Conservation (phyloP, 352 stramenopile species). For the Phytophthora multivora region DNA sequence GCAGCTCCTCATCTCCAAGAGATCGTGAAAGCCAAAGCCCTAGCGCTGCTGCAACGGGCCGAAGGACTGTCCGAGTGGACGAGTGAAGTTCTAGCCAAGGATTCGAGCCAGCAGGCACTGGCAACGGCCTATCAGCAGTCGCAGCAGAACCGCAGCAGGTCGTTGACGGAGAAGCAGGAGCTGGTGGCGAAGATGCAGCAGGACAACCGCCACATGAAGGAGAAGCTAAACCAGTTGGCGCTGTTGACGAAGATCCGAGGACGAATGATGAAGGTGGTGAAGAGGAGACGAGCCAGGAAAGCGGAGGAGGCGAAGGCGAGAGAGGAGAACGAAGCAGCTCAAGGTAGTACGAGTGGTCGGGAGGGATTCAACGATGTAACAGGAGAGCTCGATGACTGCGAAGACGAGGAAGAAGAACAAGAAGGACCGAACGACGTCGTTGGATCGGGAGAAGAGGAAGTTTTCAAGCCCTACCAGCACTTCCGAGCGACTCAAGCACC, state of each 20-base stretch:
- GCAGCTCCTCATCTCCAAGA: constrained; percentile 64
- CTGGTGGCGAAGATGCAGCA: constrained; percentile 66
- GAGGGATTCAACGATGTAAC: constrained; percentile 35
- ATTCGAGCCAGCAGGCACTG: constrained; percentile 44
- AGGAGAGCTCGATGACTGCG: constrained; percentile 20
- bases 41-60: constrained; percentile 72
- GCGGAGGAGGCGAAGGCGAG: constrained; percentile 25
- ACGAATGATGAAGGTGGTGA: constrained; percentile 56
- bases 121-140: constrained; percentile 53
- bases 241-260: constrained; percentile 59
- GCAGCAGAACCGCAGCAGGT: constrained; percentile 44
- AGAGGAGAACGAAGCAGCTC: constrained; percentile 7
- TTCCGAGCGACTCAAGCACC: neutral
- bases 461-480: constrained; percentile 6
- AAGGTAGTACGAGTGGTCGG: constrained; percentile 14
- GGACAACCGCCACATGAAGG: constrained; percentile 63
- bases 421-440: constrained; percentile 15
- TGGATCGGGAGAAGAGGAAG: constrained; percentile 26
- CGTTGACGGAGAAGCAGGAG: constrained; percentile 59
- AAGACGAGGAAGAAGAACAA: constrained; percentile 14
- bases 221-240: constrained; percentile 68
- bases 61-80: constrained; percentile 75
- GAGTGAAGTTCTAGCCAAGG: constrained; percentile 40
- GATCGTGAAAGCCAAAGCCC: constrained; percentile 83
- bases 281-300: constrained; percentile 54